Evolutionary conservation across 1,284 basidiomycete genomes (phyloP).

Genomic region (Abortiporus biennis): DNA sequence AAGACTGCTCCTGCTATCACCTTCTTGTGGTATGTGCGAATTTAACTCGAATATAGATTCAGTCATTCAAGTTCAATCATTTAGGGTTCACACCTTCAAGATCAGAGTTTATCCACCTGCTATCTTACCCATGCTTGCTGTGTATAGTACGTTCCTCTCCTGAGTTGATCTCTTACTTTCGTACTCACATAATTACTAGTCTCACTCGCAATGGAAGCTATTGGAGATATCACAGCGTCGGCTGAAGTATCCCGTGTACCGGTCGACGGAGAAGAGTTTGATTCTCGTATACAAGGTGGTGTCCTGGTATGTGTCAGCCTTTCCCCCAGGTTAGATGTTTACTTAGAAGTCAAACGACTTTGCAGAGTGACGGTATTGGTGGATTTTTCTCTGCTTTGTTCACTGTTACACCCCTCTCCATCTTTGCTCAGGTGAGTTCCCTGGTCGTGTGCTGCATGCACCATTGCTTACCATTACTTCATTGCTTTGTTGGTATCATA

Average conservation of each 20-base stretch:
- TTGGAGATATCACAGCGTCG: conserved; percentile 83
- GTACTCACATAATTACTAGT: conserved; percentile 30
- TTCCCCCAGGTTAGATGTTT: neutral
- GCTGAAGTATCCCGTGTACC: conserved; percentile 73
- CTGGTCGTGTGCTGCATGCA: neutral
- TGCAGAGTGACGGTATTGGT: conserved; percentile 64
- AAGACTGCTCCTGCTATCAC: conserved; percentile 67
- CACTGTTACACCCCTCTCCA: conserved; percentile 76
- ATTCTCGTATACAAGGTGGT: conserved; percentile 80
- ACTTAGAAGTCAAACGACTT: neutral
- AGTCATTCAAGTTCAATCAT: conserved; percentile 3
- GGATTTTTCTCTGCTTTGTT: conserved; percentile 74
- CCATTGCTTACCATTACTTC: neutral
- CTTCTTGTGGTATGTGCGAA: conserved; percentile 56
- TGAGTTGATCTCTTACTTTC: neutral
- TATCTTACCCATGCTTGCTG: conserved; percentile 78
- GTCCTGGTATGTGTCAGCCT: conserved; percentile 49
- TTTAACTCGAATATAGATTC: neutral
- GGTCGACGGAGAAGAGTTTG: conserved; percentile 69
- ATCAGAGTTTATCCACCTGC: conserved; percentile 76
- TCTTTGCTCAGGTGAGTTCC: conserved; percentile 64
- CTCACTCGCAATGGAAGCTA: conserved; percentile 77
- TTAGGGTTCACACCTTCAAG: conserved; percentile 75
- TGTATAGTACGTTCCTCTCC: conserved; percentile 50
- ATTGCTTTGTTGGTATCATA: conserved; percentile 25